phyloP scores from a whole-genome alignment of 1,284 basidiomycete species.

The Uromyces viciae-fabae region DNA sequence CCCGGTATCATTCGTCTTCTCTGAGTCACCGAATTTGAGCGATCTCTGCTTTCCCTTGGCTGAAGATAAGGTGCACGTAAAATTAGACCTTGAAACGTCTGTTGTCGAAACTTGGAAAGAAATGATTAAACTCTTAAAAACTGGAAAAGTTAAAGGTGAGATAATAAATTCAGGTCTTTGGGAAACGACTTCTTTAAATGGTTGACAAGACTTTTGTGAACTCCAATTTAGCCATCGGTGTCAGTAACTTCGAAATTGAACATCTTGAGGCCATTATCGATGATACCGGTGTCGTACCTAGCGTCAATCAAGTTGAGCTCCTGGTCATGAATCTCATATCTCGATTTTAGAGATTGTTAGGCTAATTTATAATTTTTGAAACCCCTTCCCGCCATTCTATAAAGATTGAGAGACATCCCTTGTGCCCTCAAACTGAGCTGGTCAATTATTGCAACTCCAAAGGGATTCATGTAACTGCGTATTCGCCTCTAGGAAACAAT shows the following conservation, averaged over 20 bases:
- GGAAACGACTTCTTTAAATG: background rate
- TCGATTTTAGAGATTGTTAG: background rate
- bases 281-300: conserved; percentile 53
- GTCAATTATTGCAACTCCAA: conserved; percentile 30
- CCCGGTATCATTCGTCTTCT: conserved; percentile 51
- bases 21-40: conserved; percentile 14
- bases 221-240: conserved; percentile 47
- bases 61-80: conserved; percentile 47
- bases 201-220: background rate
- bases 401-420: conserved; percentile 42
- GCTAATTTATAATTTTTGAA: background rate
- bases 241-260: conserved; percentile 53
- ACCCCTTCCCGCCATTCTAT: background rate
- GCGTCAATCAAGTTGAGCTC: conserved; percentile 51
- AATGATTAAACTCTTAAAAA: conserved; percentile 52
- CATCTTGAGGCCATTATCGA: conserved; percentile 53
- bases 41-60: conserved; percentile 49
- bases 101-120: conserved; percentile 55
- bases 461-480: conserved; percentile 55
- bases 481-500: conserved; percentile 57
- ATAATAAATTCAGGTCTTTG: background rate
- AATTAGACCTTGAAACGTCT: conserved; percentile 51
- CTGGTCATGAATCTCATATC: background rate
- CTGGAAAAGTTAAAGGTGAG: conserved; percentile 54
- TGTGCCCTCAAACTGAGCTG: conserved; percentile 38